Conservation (phyloP, 345 rosid species). For the Angophora floribunda region DNA sequence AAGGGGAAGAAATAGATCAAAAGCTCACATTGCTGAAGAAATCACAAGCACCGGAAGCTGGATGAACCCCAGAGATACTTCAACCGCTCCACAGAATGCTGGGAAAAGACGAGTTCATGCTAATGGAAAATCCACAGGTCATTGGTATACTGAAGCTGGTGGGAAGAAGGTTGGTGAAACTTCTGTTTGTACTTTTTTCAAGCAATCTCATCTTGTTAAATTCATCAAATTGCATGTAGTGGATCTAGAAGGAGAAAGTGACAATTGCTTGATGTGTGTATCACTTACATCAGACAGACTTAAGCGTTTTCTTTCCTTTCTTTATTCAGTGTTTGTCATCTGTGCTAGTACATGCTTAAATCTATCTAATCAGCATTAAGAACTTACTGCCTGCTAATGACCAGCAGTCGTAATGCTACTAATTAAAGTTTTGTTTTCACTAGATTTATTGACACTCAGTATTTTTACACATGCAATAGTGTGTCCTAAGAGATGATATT, state of each 20-base stretch:
- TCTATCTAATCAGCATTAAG: neutral
- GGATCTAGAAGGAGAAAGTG: neutral
- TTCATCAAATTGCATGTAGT: neutral
- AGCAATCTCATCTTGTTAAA: neutral
- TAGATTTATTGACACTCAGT: neutral
- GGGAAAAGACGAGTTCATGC: constrained; percentile 77
- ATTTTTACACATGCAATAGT: neutral
- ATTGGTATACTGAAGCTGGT: constrained; percentile 72
- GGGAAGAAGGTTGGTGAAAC: constrained; percentile 61
- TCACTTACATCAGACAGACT: neutral
- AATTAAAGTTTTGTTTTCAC: neutral
- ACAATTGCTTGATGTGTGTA: neutral
- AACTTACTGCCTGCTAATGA: neutral
- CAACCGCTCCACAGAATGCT: constrained; percentile 53
- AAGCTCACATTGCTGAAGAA: constrained; percentile 17
- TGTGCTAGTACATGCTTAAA: neutral
- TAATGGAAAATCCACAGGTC: constrained; percentile 45
- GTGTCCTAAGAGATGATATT: neutral
- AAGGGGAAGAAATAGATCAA: constrained; percentile 34
- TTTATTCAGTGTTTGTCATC: neutral
- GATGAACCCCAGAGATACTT: constrained; percentile 46
- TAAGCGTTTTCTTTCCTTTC: neutral
- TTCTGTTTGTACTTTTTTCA: neutral
- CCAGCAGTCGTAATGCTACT: neutral
- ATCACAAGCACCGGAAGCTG: constrained; percentile 30